These are phyloP conservation scores for Oemleria cerasiformis DNA, from an alignment of 306 rosid genomes.

Conservation along the genomic window DNA sequence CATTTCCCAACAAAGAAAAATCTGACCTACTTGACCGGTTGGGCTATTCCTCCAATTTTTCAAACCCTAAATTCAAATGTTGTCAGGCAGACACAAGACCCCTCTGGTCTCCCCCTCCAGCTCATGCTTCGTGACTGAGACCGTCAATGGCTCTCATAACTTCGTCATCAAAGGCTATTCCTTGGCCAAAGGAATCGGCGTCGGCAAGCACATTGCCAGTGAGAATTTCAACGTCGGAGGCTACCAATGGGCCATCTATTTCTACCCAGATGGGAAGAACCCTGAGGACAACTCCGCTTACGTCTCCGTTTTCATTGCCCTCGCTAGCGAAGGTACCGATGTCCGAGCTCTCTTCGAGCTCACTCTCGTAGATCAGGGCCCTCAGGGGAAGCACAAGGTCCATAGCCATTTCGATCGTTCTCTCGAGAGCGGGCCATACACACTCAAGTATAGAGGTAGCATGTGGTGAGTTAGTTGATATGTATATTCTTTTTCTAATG, in stretches of 20 bases:
- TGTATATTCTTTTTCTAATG: background rate
- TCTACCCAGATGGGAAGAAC: conserved; percentile 93
- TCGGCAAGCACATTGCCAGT: conserved; percentile 91
- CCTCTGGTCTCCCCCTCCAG: conserved; percentile 60
- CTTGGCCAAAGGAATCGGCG: conserved; percentile 90
- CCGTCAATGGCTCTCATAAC: conserved; percentile 94
- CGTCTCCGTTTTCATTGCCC: conserved; percentile 92
- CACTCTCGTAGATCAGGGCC: conserved; percentile 81
- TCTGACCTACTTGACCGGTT: background rate
- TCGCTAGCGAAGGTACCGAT: conserved; percentile 93
- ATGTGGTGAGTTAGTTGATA: conserved; percentile 62
- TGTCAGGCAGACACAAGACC: conserved; percentile 19
- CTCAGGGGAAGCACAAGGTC: conserved; percentile 82
- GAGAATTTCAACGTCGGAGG: conserved; percentile 92
- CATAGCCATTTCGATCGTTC: conserved; percentile 92
- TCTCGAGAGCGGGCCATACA: conserved; percentile 89
- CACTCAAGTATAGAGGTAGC: conserved; percentile 93
- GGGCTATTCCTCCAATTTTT: background rate
- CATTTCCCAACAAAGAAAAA: too few species aligned
- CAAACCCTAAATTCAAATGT: background rate
- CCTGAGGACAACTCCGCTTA: conserved; percentile 92
- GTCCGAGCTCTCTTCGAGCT: conserved; percentile 91
- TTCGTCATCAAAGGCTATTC: conserved; percentile 86
- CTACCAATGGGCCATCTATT: conserved; percentile 92
- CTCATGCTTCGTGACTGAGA: conserved; percentile 86